Conservation (phyloP, 1,139 yeast genomes). For the Saccharomyces hybrid region DNA sequence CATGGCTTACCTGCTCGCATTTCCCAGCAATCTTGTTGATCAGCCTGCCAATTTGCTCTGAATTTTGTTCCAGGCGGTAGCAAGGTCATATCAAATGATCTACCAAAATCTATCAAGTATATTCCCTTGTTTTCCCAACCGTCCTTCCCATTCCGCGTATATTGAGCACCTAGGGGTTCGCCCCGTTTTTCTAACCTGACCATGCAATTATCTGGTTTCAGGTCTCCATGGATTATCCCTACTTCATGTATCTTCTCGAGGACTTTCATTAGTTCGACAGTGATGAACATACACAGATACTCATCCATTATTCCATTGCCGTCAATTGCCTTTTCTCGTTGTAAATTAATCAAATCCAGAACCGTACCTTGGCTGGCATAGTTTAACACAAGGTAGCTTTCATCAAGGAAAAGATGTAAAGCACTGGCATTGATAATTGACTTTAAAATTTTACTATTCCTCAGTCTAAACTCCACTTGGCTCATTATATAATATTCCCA, state of each 20-base stretch:
- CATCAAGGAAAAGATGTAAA: conserved; percentile 57
- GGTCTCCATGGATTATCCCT: conserved; percentile 75
- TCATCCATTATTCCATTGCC: conserved; percentile 42
- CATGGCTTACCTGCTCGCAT: conserved; percentile 58
- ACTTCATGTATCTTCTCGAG: conserved; percentile 56
- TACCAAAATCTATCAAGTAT: conserved; percentile 73
- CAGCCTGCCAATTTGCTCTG: conserved; percentile 54
- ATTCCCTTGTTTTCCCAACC: conserved; percentile 55
- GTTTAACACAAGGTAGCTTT: conserved; percentile 64
- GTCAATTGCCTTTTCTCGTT: conserved; percentile 28
- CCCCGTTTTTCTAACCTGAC: conserved; percentile 40
- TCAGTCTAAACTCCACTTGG: conserved; percentile 40
- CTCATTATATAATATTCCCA: conserved; percentile 80
- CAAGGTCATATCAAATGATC: conserved; percentile 64
- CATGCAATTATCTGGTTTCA: conserved; percentile 87
- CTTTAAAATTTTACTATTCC: conserved; percentile 24
- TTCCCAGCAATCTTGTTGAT: conserved; percentile 70
- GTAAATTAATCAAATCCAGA: conserved; percentile 56
- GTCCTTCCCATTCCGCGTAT: conserved; percentile 33
- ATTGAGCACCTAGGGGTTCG: conserved; percentile 23
- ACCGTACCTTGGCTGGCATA: conserved; percentile 70
- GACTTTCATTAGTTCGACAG: conserved; percentile 54
- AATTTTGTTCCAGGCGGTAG: conserved; percentile 49
- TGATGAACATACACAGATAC: conserved; percentile 51
- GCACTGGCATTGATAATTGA: conserved; percentile 49